These are phyloP conservation scores for Rhizophora apiculata DNA, from an alignment of 345 rosid species.

Conservation along the genomic window DNA sequence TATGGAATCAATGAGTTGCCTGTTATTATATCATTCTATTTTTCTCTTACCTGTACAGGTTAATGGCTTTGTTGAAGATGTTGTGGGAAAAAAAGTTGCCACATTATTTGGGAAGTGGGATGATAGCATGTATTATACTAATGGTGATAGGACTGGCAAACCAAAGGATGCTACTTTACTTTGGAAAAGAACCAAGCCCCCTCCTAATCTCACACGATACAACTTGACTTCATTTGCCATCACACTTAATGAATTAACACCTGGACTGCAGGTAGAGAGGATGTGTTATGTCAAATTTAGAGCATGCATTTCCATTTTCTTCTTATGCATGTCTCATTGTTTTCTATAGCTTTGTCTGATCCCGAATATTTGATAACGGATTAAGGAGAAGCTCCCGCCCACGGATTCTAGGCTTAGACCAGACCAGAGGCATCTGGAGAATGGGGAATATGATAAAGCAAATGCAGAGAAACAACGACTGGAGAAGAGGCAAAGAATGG, in stretches of 20 bases:
- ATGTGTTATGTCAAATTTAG: constrained; percentile 28
- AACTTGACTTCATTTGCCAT: constrained; percentile 91
- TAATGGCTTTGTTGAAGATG: constrained; percentile 82
- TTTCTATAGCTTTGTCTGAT: constrained; percentile 50
- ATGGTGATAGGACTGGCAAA: constrained; percentile 55
- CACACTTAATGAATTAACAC: constrained; percentile 81
- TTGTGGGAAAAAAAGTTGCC: constrained; percentile 57
- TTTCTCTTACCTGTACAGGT: constrained; percentile 42
- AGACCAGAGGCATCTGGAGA: constrained; percentile 93
- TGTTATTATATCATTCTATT: neutral
- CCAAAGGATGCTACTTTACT: constrained; percentile 62
- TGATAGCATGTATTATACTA: constrained; percentile 66
- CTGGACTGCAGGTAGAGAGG: constrained; percentile 82
- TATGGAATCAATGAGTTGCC: neutral
- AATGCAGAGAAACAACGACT: constrained; percentile 86
- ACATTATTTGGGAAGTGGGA: constrained; percentile 95
- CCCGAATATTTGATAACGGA: constrained; percentile 61
- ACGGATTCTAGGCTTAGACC: constrained; percentile 97
- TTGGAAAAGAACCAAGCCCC: constrained; percentile 80
- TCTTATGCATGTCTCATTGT: constrained; percentile 41
- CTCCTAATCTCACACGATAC: constrained; percentile 78
- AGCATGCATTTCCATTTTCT: constrained; percentile 25
- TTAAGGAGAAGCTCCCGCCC: constrained; percentile 95
- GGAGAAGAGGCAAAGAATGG: constrained; percentile 95
- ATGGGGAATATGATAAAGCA: constrained; percentile 95